These are phyloP conservation scores for Cordyceps sp. DNA, from an alignment of 2,329 filamentous ascomycete species.

Conservation along the genomic window DNA sequence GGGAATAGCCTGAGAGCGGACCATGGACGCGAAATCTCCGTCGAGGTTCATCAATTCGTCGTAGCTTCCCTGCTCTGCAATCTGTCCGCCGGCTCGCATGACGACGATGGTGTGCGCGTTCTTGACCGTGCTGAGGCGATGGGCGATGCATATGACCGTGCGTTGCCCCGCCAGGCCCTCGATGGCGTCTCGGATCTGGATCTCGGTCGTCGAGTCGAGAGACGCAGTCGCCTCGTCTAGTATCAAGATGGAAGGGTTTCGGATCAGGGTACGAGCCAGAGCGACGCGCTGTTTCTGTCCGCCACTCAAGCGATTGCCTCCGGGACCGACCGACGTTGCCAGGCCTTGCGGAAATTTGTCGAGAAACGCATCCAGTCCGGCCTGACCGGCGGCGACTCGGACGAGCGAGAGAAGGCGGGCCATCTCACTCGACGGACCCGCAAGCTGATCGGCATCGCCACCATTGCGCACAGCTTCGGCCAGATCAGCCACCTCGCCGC, in stretches of 20 bases:
- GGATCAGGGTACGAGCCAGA: constrained; percentile 38
- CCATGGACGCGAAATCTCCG: constrained; percentile 34
- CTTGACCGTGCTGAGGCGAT: constrained; percentile 42
- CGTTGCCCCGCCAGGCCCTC: constrained; percentile 29
- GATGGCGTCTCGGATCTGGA: constrained; percentile 32
- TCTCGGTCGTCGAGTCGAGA: constrained; percentile 41
- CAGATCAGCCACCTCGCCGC: constrained; percentile 14
- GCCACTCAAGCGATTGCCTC: constrained; percentile 37
- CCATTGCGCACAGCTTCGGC: constrained; percentile 16
- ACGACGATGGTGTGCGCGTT: constrained; percentile 53
- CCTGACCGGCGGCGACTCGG: constrained; percentile 33
- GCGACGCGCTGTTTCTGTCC: constrained; percentile 45
- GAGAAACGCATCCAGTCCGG: constrained; percentile 42
- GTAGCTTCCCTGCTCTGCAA: constrained; percentile 49
- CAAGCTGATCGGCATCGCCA: not conserved
- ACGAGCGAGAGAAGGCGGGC: constrained; percentile 16
- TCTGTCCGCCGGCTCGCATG: constrained; percentile 34
- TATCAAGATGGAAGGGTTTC: constrained; percentile 38
- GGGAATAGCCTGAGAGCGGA: constrained; percentile 23
- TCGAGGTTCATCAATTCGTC: constrained; percentile 36
- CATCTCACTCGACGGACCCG: not conserved
- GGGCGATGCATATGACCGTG: constrained; percentile 51
- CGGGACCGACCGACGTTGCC: constrained; percentile 33
- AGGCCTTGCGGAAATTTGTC: constrained; percentile 34
- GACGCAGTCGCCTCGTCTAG: constrained; percentile 46